Base-by-base conservation (phyloP, 2,329 filamentous ascomycete species). In the Moelleriella libera region DNA sequence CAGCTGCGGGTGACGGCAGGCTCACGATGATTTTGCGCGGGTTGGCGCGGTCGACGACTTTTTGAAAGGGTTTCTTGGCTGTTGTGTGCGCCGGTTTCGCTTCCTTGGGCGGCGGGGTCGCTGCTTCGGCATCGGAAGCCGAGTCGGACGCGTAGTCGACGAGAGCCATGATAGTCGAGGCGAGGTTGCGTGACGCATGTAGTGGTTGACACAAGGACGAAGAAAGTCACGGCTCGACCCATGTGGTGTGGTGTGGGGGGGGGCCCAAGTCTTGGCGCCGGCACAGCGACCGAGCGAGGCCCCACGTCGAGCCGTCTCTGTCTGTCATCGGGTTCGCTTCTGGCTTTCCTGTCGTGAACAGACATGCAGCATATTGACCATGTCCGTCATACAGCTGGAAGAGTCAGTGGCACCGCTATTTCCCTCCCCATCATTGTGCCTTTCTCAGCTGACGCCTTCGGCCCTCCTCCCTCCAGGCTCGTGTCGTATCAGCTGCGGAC, bases 1-100 rank as follows among this genome's bases (percentile, higher is more conserved):
- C 74, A 70, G 47, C 61, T 64, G 65, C 60, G 40, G 70, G 59
- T 21, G 77, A 71, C 3, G 87, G 81, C 11, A 96, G 76, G 55
- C 76, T 87, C 63, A 96, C 80, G 60, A 82, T 74, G 64, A 96
- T 94, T 66, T 89, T 94, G 64, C 83, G 80, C 6, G 85, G 80
- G 60, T 88, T 88, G 48, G 82, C 76, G 60, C 83, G 79, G 66
- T 92, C 84, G 64, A 94, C 79, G 48, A 92, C 78, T 63, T 88
- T 89, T 58, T 84, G 82, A 60, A 88, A 84, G 14, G 77, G 68
- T 50, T 82, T 75, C 63, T 86, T 76, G 28, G 68, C 12, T 4
- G n/a, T 8, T 14, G 30, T 21, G n/a, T n/a, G n/a, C 30, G 9
- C 29, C 5, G 49, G 56, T 69, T 62, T 28, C 60, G 47, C 43